Base-by-base conservation (phyloP, 2,329 filamentous ascomycete genomes). In the Hortaea sp. region DNA sequence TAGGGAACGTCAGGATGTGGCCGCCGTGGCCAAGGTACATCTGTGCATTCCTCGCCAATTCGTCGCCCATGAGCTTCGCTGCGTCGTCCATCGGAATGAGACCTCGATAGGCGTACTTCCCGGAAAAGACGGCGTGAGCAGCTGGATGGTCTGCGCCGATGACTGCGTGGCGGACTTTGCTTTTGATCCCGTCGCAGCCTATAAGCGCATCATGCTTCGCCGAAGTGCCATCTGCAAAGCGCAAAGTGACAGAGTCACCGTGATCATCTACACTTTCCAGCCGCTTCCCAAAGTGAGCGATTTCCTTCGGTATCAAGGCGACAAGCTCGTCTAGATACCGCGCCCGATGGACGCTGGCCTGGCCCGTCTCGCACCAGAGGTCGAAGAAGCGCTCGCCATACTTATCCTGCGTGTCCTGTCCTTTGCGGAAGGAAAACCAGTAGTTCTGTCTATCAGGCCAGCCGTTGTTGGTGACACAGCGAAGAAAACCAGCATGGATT, bases 171-270 rank as follows among this genome's bases (percentile, higher is more conserved):
- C 81, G 68, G 2, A 75, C 68, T 3, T 68, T 65, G 1, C 74
- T 77, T 56, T 77, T 78, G 57, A 84, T 79, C 0, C 80, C 81
- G 58, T 84, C 81, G 57, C 76, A 80, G 4, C 78, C 79, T 47
- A 84, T 68, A 0, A 78, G 73, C 1, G 68, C 69, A 48, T 65
- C 65, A 32, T 70, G 69, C 39, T 31, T 64, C 55, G 66, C 70
- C 0, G 56, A 64, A 0, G 60, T 66, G 0, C 72, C 72, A 55
- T 77, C 73, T 1, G 58, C 53, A 46, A 77, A 70, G 6, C 59
- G 57, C 29, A 70, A 42, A 0, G 58, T 43, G 1, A 61, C 56
- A 34, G 61, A 53, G 6, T 60, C 54, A 6, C 57, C 64, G 5
- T 48, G 49, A 0, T 53, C 44, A 0, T 53, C 42, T 2, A 55